Evolutionary conservation across 208 protist species (phyloP).

Genomic region (Wallacemonas collosoma): DNA sequence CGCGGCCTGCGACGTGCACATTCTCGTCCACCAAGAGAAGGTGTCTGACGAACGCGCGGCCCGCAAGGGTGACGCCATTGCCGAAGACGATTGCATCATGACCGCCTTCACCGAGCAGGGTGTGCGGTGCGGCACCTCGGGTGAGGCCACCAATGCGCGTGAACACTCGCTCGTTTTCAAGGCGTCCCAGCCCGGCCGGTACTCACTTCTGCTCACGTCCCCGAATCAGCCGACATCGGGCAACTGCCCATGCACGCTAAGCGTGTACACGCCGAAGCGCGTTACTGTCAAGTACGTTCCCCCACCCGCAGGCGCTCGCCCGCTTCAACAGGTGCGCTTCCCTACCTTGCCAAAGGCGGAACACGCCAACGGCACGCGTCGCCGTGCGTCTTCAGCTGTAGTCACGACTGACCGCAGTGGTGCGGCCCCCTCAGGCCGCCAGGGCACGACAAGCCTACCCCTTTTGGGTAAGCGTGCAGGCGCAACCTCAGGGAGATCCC

Average conservation of each 20-base stretch:
- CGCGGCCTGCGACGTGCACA: conserved; percentile 67
- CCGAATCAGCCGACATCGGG: conserved; percentile 45
- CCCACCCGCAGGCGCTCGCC: conserved; percentile 38
- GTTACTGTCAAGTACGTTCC: conserved; percentile 61
- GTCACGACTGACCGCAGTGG: conserved; percentile 13
- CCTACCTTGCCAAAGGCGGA: conserved; percentile 41
- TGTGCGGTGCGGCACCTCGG: conserved; percentile 50
- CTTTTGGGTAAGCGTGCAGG: conserved; percentile 12
- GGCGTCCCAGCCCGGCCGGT: conserved; percentile 48
- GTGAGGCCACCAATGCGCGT: conserved; percentile 72
- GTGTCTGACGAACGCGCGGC: conserved; percentile 26
- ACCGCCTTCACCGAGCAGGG: conserved; percentile 65
- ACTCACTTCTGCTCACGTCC: conserved; percentile 56
- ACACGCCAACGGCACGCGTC: neutral
- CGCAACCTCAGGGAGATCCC: neutral
- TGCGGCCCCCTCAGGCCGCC: conserved; percentile 6
- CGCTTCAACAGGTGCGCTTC: conserved; percentile 48
- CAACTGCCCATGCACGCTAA: conserved; percentile 58
- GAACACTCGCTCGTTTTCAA: conserved; percentile 81
- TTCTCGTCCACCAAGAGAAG: conserved; percentile 79
- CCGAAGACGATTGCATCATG: conserved; percentile 66
- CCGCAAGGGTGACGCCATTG: conserved; percentile 58
- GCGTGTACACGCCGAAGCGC: conserved; percentile 67
- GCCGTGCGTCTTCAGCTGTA: conserved; percentile 9
- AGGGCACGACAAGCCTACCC: conserved; percentile 13